Conservation (phyloP, 2,329 filamentous ascomycete genomes). For the Colletotrichum karsti region DNA sequence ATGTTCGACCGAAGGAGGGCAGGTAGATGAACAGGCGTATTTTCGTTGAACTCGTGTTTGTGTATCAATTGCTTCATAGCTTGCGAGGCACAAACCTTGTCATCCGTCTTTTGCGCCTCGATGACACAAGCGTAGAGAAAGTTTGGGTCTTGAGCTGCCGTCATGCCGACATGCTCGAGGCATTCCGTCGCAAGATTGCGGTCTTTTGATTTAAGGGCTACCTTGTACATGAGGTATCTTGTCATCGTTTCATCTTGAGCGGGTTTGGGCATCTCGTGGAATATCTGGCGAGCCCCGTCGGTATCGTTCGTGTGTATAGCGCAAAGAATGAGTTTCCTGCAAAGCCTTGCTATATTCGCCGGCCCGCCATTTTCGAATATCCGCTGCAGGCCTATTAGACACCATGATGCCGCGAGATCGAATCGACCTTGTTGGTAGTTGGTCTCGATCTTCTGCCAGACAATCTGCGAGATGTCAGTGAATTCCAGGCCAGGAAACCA, state of each 20-base stretch:
- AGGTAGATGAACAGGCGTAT: conserved; percentile 40
- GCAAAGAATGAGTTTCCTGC: conserved; percentile 78
- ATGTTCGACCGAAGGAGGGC: conserved; percentile 59
- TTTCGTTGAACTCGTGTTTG: conserved; percentile 32
- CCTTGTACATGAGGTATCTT: conserved; percentile 79
- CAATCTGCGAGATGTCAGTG: conserved; percentile 58
- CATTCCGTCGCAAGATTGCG: conserved; percentile 67
- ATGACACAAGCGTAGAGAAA: conserved; percentile 83
- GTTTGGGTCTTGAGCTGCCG: conserved; percentile 61
- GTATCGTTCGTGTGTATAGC: conserved; percentile 67
- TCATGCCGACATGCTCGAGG: conserved; percentile 66
- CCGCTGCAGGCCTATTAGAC: conserved; percentile 70
- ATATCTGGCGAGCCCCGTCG: conserved; percentile 61
- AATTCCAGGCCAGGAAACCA: too few relatives aligned
- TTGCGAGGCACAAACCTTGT: conserved; percentile 63
- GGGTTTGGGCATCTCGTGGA: conserved; percentile 65
- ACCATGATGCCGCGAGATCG: conserved; percentile 73
- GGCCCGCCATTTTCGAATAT: conserved; percentile 73
- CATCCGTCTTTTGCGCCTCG: conserved; percentile 74
- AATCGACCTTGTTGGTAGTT: conserved; percentile 62
- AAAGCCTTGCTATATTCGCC: conserved; percentile 73
- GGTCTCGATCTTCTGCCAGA: conserved; percentile 83
- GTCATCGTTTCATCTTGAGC: conserved; percentile 71
- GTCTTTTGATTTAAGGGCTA: conserved; percentile 69
- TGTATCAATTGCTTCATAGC: conserved; percentile 44